A percentile compares a stretch with the other conserved stretches of the same genome.
These are phyloP conservation scores for Wallacemonas sp. DNA, from an alignment of 208 protist genomes.

Conservation along the genomic window DNA sequence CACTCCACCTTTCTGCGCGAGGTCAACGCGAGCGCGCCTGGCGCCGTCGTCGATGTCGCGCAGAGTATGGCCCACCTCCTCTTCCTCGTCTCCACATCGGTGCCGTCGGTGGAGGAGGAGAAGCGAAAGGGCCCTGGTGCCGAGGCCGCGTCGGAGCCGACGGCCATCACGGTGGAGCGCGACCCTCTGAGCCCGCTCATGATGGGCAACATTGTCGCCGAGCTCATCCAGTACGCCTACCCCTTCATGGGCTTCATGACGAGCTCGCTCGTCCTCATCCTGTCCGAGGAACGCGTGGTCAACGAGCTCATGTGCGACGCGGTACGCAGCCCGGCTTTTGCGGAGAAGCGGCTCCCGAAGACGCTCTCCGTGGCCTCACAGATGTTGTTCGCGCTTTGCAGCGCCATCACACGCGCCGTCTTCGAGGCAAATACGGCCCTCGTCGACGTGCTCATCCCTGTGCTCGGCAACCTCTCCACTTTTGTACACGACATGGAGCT, in stretches of 20 bases:
- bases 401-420: slow-evolving; percentile 53
- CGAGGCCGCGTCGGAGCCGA: neutral
- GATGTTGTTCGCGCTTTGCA: slow-evolving; percentile 44
- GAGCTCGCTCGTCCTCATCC: slow-evolving; percentile 71
- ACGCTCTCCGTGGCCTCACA: slow-evolving; percentile 44
- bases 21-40: slow-evolving; percentile 29
- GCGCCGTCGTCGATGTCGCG: slow-evolving; percentile 41
- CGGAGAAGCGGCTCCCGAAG: slow-evolving; percentile 26
- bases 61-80: slow-evolving; percentile 40
- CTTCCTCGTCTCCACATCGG: slow-evolving; percentile 30
- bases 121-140: neutral
- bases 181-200: slow-evolving; percentile 31
- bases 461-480: slow-evolving; percentile 62
- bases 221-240: slow-evolving; percentile 59
- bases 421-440: slow-evolving; percentile 74
- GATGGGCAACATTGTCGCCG: slow-evolving; percentile 36
- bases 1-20: slow-evolving; percentile 61
- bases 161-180: slow-evolving; percentile 12
- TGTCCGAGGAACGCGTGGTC: slow-evolving; percentile 72
- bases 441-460: slow-evolving; percentile 58
- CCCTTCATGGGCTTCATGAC: slow-evolving; percentile 84
- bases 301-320: slow-evolving; percentile 56
- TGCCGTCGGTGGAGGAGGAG: neutral
- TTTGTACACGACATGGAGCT: slow-evolving; percentile 75
- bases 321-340: slow-evolving; percentile 29